A percentile compares a stretch with the other conserved stretches of the same genome.
These are phyloP conservation scores for Lizanozyma gosingica DNA, from an alignment of 1,139 yeast species.

Conservation along the genomic window DNA sequence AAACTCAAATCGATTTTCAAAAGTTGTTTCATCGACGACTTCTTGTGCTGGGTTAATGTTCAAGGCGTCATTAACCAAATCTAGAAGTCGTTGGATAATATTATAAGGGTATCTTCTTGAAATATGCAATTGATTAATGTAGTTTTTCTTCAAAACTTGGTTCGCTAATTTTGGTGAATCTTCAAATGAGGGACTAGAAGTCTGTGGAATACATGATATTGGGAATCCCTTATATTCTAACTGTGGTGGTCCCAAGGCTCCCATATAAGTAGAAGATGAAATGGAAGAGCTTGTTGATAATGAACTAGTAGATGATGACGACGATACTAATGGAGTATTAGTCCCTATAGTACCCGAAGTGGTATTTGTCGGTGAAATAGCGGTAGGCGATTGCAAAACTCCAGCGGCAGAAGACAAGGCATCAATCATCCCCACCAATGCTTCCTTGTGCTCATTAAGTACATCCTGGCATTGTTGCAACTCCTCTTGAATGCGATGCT, in stretches of 20 bases:
- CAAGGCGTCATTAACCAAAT: slow-evolving; percentile 70
- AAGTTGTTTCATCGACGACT: slow-evolving; percentile 6
- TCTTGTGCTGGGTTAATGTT: slow-evolving; percentile 50
- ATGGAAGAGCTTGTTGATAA: slow-evolving; percentile 8
- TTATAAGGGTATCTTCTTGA: slow-evolving; percentile 54
- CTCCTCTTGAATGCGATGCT: slow-evolving; percentile 74
- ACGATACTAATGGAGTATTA: slow-evolving; percentile 14
- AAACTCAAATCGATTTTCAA: slow-evolving; percentile 29
- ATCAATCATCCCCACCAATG: slow-evolving; percentile 40
- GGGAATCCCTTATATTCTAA: slow-evolving; percentile 56
- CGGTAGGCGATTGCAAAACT: slow-evolving; percentile 1
- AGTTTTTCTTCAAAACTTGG: slow-evolving; percentile 12
- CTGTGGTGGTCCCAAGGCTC: slow-evolving; percentile 8
- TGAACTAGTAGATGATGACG: slow-evolving; percentile 13
- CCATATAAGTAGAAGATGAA: slow-evolving; percentile 7
- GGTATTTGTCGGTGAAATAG: slow-evolving; percentile 1
- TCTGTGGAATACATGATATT: slow-evolving; percentile 25
- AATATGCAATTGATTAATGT: slow-evolving; percentile 21
- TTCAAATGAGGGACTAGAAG: slow-evolving; percentile 11
- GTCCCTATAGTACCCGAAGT: neutral
- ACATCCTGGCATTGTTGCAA: slow-evolving; percentile 74
- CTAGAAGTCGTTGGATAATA: slow-evolving; percentile 52
- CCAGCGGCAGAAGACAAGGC: slow-evolving; percentile 10
- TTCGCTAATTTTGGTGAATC: slow-evolving; percentile 16
- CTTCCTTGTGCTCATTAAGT: slow-evolving; percentile 61